Evolutionary conservation across 176 grass and related monocot species (phyloP).

Genomic region (Juncus effusus): DNA sequence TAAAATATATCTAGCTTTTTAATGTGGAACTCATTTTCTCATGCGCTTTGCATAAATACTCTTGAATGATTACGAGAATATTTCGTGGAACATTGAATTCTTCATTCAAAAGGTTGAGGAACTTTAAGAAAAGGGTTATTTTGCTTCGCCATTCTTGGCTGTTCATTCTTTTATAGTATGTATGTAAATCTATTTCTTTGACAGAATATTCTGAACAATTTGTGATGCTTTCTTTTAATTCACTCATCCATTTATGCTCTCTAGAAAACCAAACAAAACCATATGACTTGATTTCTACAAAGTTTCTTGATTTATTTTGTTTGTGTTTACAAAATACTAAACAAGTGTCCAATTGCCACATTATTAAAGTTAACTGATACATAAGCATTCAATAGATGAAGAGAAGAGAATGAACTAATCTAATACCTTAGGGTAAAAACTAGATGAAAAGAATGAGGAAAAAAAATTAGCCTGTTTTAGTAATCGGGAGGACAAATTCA

Average conservation of each 20-base stretch:
- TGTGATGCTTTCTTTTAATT: too few relatives aligned
- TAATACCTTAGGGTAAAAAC: not conserved
- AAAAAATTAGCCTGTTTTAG: not conserved
- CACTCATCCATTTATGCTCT: too few relatives aligned
- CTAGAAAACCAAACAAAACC: too few relatives aligned
- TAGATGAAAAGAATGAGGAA: not conserved
- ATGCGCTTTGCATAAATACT: not conserved
- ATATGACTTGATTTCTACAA: too few relatives aligned
- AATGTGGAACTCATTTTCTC: conserved; percentile 10
- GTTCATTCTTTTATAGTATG: not conserved
- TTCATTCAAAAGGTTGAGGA: not conserved
- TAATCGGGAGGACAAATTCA: not conserved
- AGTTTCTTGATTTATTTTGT: too few relatives aligned
- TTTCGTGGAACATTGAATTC: not conserved
- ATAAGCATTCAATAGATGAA: too few relatives aligned
- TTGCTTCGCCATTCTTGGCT: not conserved
- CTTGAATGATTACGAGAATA: conserved; percentile 15
- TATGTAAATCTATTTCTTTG: conserved; percentile 4
- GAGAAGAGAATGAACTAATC: not conserved
- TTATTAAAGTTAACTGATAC: too few relatives aligned
- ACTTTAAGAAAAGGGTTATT: not conserved
- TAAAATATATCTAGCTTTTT: not conserved
- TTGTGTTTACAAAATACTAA: too few relatives aligned
- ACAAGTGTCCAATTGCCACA: too few relatives aligned
- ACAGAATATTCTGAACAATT: too few relatives aligned